Evolutionary conservation across 257 asterid genomes (phyloP).

Genomic region (Jacaranda mimosifolia): DNA sequence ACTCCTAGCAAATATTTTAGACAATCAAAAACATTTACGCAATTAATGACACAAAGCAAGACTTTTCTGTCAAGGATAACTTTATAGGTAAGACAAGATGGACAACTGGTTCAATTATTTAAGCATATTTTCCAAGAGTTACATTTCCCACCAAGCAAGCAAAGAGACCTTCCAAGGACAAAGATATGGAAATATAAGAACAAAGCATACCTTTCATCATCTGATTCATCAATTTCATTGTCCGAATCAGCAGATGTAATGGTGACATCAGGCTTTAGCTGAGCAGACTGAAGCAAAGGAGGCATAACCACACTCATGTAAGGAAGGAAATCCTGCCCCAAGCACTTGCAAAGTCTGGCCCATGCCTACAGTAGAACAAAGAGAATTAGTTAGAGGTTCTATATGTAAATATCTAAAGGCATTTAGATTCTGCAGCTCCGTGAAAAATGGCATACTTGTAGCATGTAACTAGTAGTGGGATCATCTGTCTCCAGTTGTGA

Average conservation of each 20-base stretch:
- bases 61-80: not conserved
- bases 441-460: constrained; percentile 62
- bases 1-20: not conserved
- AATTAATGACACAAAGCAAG: not conserved
- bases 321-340: constrained; percentile 97
- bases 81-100: not conserved
- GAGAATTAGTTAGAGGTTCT: constrained; percentile 1
- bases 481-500: constrained; percentile 91
- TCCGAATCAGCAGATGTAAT: constrained; percentile 90
- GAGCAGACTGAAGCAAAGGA: constrained; percentile 93
- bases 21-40: not conserved
- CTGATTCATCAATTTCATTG: constrained; percentile 81
- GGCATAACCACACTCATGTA: constrained; percentile 97
- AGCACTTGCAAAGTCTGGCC: constrained; percentile 98
- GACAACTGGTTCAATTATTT: not conserved
- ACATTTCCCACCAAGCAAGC: not conserved
- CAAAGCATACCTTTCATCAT: constrained; percentile 75
- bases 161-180: not conserved
- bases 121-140: not conserved
- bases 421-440: constrained; percentile 30
- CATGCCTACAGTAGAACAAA: constrained; percentile 69
- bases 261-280: constrained; percentile 89
- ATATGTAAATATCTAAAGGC: constrained; percentile 10
- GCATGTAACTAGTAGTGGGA: constrained; percentile 96
- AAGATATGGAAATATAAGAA: constrained; percentile 11